These are phyloP conservation scores for Globisporangium radiosum DNA, from an alignment of 352 stramenopile species.

Conservation along the genomic window DNA sequence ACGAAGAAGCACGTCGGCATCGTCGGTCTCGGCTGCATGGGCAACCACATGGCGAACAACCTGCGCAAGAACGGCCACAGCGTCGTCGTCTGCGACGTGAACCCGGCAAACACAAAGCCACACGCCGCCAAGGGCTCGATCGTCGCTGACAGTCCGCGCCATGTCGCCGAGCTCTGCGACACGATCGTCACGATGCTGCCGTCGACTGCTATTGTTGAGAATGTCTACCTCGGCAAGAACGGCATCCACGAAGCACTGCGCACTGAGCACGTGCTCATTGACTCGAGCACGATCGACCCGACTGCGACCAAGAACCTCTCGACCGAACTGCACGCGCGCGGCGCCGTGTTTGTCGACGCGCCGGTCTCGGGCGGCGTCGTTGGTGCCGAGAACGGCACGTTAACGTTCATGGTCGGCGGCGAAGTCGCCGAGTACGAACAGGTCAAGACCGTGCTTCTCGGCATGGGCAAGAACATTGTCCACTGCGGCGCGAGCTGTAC, in stretches of 20 bases:
- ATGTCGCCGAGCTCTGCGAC: slow-evolving; percentile 73
- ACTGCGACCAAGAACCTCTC: slow-evolving; percentile 87
- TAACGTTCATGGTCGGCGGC: slow-evolving; percentile 98
- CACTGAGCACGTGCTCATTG: slow-evolving; percentile 86
- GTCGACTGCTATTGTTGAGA: slow-evolving; percentile 83
- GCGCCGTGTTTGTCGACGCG: slow-evolving; percentile 89
- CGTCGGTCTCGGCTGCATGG: slow-evolving; percentile 94
- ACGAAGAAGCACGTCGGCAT: slow-evolving; percentile 68
- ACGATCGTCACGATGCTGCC: slow-evolving; percentile 95
- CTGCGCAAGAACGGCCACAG: slow-evolving; percentile 73
- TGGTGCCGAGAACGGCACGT: slow-evolving; percentile 91
- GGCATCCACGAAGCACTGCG: slow-evolving; percentile 66
- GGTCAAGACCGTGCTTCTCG: slow-evolving; percentile 76
- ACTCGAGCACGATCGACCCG: slow-evolving; percentile 95
- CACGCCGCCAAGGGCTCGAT: slow-evolving; percentile 49
- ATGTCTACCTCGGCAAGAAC: slow-evolving; percentile 64
- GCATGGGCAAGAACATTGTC: slow-evolving; percentile 94
- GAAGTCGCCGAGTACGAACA: slow-evolving; percentile 48
- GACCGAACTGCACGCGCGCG: slow-evolving; percentile 42
- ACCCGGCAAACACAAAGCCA: slow-evolving; percentile 36
- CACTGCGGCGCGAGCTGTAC: slow-evolving; percentile 89
- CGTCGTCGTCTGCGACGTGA: slow-evolving; percentile 78
- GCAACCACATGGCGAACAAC: slow-evolving; percentile 91
- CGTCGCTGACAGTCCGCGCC: slow-evolving; percentile 42
- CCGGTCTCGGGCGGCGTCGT: slow-evolving; percentile 95